These are phyloP conservation scores for Quercus agrifolia DNA, from an alignment of 306 rosid species.

Conservation along the genomic window DNA sequence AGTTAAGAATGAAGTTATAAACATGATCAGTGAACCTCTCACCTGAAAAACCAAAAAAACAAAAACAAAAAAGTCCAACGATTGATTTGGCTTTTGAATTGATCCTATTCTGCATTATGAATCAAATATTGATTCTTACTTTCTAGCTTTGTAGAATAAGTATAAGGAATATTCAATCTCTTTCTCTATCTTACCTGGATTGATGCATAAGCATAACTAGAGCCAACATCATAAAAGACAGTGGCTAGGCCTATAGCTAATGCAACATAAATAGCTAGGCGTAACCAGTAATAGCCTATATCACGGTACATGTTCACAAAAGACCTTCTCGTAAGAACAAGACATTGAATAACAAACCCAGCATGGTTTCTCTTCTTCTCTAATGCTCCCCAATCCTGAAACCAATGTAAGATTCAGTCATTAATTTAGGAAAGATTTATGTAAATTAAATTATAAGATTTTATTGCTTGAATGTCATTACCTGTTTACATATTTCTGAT, in stretches of 20 bases:
- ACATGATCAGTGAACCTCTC: slow-evolving; percentile 54
- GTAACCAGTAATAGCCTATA: slow-evolving; percentile 45
- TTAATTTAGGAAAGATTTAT: background rate
- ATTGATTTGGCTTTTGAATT: slow-evolving; percentile 1
- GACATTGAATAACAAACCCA: slow-evolving; percentile 39
- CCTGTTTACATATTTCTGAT: slow-evolving; percentile 16
- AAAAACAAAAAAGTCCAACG: background rate
- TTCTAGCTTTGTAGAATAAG: background rate
- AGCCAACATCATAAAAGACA: slow-evolving; percentile 40
- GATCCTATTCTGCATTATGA: slow-evolving; percentile 12
- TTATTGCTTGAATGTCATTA: background rate
- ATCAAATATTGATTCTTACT: no score
- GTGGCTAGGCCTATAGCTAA: slow-evolving; percentile 46
- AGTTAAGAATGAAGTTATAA: slow-evolving; percentile 41
- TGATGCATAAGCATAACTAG: slow-evolving; percentile 18
- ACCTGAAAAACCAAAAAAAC: slow-evolving; percentile 35
- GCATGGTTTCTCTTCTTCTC: slow-evolving; percentile 39
- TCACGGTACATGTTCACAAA: slow-evolving; percentile 38
- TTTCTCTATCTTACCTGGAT: slow-evolving; percentile 34
- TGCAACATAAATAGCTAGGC: slow-evolving; percentile 32
- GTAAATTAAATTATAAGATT: no score
- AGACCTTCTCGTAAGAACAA: slow-evolving; percentile 43
- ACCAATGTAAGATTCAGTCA: background rate
- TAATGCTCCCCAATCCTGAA: slow-evolving; percentile 25
- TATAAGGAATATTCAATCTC: background rate